Evolutionary conservation across 805 yeast genomes (phyloP), one percentile per base, ranked within the genome.

Genomic region (Candida insectalens): DNA sequence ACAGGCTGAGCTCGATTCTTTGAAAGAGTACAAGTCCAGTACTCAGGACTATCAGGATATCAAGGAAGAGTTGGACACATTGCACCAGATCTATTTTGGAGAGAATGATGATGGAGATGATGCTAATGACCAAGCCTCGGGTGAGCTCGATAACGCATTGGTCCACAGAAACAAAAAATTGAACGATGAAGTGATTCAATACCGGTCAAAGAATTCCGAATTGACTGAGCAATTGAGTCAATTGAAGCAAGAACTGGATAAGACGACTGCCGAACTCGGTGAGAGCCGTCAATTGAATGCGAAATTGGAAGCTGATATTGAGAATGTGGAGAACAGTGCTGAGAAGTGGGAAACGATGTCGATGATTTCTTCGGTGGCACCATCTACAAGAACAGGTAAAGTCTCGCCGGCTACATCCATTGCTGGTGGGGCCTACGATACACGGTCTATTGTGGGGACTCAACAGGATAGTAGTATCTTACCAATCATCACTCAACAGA

Each of bases 401-500:
- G 38, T 67, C 5, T 70, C 76, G 5, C 76, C 76, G 9, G 71
- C 75, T 1, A 63, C 73, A 13, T 70, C 75, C 1, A 65, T 65
- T 32, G 65, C 67, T 4, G 73, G 74, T 18, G 19, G 29, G 2
- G 16, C 25, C 3, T 21, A 25, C 13, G 16, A 30, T 12, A 29
- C 21, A n/a, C 29, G 30, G 4, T 25, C 27, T 17, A 21, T 21
- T 9, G 30, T 19, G 5, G 13, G 15, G 6, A 17, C 26, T 5
- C 30, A 23, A 6, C 51, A 51, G 39, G 73, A 70, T 34, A 49
- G 64, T 9, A 69, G 76, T 4, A 73, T 88, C 19, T 57, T 89
- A 33, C 94, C 94, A 1, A 85, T 89, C 34, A 74, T 92, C 19
- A 87, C 96, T 10, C 88, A 89, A 50, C 98, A 89, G 60, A 75